Base-by-base conservation (phyloP, 176 grass and related monocot genomes). In the Tillandsia fasciculata region DNA sequence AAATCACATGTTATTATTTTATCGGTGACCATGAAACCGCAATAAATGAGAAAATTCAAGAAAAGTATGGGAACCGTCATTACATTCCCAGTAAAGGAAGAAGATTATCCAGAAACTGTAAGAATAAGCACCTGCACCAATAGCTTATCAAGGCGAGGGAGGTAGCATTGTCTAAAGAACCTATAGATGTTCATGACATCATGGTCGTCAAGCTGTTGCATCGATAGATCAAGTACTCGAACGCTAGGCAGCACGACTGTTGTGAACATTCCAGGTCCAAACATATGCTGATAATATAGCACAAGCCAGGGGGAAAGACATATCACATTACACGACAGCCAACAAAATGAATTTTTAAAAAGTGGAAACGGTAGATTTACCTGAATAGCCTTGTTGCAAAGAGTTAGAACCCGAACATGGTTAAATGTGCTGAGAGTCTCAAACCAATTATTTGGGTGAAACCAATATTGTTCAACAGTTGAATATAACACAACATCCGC, bases 351-450 rank as follows among this genome's bases (percentile, higher is more conserved):
- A 8, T 18, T 61, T 61, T 9, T 61, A 15, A 59, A 59, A 9
- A 20, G 22, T 22, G 56, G 10, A 61, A 61, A 42, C 33, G 3
- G 33, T 61, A 61, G 13, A 61, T 2, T 18, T 65, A 65, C 64
- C 64, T 42, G 64, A 27, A 65, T 65, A 12, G 26, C 64, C 26
- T 27, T 65, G 10, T 27, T 29, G 14, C 64, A 33, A 23, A 65
- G 11, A 27, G 64, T 65, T 65, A 65, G 26, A 12, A 33, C 64
- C 64, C 33, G 26, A 65, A 65, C 26, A 65, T 65, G 64, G 26
- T 65, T 27, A 65, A 65, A 13, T 12, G 26, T 2, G 6, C 9
- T 27, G 26, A 65, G 56, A 61, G 56, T 20, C 56, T 61, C 56
- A 15, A 61, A 61, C 56, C 56, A 61, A 61, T 61, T 61, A 20